Evolutionary conservation across 2,329 filamentous ascomycete genomes (phyloP), one percentile per base, ranked within the genome.

Genomic region (Colletotrichum siamense): DNA sequence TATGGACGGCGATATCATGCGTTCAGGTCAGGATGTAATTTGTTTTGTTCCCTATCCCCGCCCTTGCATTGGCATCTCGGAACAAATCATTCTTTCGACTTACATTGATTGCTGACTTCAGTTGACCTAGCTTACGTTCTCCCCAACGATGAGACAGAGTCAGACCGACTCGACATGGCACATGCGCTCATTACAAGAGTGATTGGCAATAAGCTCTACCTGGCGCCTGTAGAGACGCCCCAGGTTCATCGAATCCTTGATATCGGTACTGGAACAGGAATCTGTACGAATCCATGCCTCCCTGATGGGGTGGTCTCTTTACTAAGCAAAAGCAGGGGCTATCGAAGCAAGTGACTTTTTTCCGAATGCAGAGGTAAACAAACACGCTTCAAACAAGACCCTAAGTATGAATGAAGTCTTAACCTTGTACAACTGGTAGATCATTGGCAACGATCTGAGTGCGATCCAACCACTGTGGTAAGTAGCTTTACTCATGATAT

Each of bases 261-360:
- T 67, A 81, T 88, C 13, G 86, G 86, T 28, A 87, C 86, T 0
- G 87, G 87, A 10, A 86, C 85, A 5, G 86, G 87, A 7, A 85
- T 86, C 49, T 87, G 86, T 80, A 72, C 22, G 77, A 26, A 13
- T 12, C 6, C 9, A n/a, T 6, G 6, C 4, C 13, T 30, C 7
- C n/a, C 8, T 18, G 12, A 6, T 8, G 16, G 4, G 8, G 1
- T n/a, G 16, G 15, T 26, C 13, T 8, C 16, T 15, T n/a, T 8
- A 39, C 61, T 77, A 18, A 73, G 26, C 15, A 24, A 55, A 22
- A 5, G 30, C 10, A 79, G 79, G 79, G 86, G 83, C 85, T 5
- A 85, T 88, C 22, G 83, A 85, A 59, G 83, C 86, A 64, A 83
- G 80, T 8, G 81, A 84, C 69, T 71, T 79, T 22, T 83, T 81